Base-by-base conservation (phyloP, 2,329 filamentous ascomycete genomes). In the Aspergillus sp. region DNA sequence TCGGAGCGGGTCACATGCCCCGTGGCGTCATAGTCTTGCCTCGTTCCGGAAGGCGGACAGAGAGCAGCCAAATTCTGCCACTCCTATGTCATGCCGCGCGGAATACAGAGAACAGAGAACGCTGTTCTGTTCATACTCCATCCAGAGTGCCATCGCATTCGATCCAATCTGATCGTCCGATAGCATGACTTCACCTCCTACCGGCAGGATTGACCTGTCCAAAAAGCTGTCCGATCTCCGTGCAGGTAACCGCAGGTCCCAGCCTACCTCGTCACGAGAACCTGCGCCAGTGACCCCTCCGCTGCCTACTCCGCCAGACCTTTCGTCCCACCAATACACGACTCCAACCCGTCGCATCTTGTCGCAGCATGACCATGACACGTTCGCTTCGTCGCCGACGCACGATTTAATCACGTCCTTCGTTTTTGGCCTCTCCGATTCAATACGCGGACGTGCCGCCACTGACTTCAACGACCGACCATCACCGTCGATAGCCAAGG, bases 381-480 rank as follows among this genome's bases (percentile, higher is more conserved):
- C 86, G 3, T 98, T 96, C 50, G 71, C 86, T 12, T 64, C 74
- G 1, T 95, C 88, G 0, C 69, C 80, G 0, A 80, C 88, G 5
- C 82, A 84, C 57, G 69, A 68, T 5, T 72, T 96, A 25, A 72
- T 98, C 26, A 67, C 83, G 36, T 77, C 83, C 13, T 98, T 94
- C 63, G 71, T 95, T 40, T 95, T 94, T 59, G 74, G 75, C 7
- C 75, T 98, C 14, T 80, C 86, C 27, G 88, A 95, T 49, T 78
- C 82, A 3, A 83, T 94, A 27, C 67, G 76, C 74, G 51, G 53
- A n/a, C 47, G 44, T 30, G 44, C 53, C 14, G 34, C 47, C 24
- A 49, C 48, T 13, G 52, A 57, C n/a, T 13, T 47, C 19, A 42
- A 47, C 14, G 42, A 47, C 14, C 43, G 41, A 4, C 36, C 48